Percentiles rank a stretch among this genome's conserved stretches.
These are phyloP conservation scores for Plasmopara halstedii DNA, from an alignment of 352 stramenopile species.

Conservation along the genomic window DNA sequence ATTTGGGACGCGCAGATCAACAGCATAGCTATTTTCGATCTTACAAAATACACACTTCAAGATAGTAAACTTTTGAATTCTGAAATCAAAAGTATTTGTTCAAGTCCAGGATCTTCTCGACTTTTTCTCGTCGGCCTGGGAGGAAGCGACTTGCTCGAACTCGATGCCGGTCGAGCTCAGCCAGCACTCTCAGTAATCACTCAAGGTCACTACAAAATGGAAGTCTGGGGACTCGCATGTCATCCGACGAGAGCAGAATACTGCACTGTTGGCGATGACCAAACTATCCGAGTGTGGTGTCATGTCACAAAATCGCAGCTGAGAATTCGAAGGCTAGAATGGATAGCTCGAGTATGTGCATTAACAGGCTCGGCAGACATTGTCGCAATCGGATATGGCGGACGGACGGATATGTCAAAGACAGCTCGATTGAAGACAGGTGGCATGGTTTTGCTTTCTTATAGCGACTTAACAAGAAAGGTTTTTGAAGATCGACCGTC, in stretches of 20 bases:
- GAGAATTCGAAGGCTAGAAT: slow-evolving; percentile 33
- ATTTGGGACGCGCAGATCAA: slow-evolving; percentile 64
- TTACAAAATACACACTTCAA: slow-evolving; percentile 26
- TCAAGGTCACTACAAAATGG: slow-evolving; percentile 57
- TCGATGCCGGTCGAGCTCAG: slow-evolving; percentile 41
- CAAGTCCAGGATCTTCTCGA: slow-evolving; percentile 17
- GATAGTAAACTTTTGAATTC: slow-evolving; percentile 19
- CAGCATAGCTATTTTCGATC: slow-evolving; percentile 37
- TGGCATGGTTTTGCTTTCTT: slow-evolving; percentile 47
- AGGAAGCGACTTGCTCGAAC: slow-evolving; percentile 83
- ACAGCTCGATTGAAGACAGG: slow-evolving; percentile 45
- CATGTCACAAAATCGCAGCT: slow-evolving; percentile 36
- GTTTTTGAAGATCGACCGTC: slow-evolving; percentile 73
- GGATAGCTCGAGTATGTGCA: slow-evolving; percentile 56
- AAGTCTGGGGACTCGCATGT: slow-evolving; percentile 77
- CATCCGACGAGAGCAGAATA: slow-evolving; percentile 65
- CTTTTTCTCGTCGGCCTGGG: slow-evolving; percentile 74
- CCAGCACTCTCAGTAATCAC: slow-evolving; percentile 20
- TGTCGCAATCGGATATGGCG: slow-evolving; percentile 54
- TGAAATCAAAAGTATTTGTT: slow-evolving; percentile 46
- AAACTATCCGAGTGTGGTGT: slow-evolving; percentile 76
- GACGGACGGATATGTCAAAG: slow-evolving; percentile 20
- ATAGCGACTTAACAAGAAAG: slow-evolving; percentile 50
- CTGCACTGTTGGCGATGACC: slow-evolving; percentile 76
- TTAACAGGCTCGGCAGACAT: slow-evolving; percentile 33